phyloP scores from a whole-genome alignment of 257 asterid species.

The Primulina eburnea region DNA sequence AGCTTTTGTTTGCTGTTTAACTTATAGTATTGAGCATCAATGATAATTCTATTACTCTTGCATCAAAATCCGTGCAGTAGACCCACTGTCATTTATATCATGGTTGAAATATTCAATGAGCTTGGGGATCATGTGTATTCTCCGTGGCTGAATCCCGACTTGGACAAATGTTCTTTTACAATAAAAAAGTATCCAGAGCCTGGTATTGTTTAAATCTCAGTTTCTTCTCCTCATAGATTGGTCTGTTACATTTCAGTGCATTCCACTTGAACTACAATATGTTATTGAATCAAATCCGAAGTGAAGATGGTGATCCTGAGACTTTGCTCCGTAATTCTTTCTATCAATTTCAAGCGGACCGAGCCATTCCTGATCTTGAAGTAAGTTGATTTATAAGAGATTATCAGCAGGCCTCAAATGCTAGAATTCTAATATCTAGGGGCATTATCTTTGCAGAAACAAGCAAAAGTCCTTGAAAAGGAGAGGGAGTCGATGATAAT shows the following conservation, averaged over 20 bases:
- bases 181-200: neutral
- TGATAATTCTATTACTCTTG: slow-evolving; percentile 4
- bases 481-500: slow-evolving; percentile 84
- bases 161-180: slow-evolving; percentile 5
- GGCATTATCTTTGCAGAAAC: slow-evolving; percentile 55
- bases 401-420: slow-evolving; percentile 11
- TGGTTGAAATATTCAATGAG: slow-evolving; percentile 17
- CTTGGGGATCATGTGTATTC: neutral
- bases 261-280: slow-evolving; percentile 94
- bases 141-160: slow-evolving; percentile 1
- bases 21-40: neutral
- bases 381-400: slow-evolving; percentile 37
- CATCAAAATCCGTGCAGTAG: slow-evolving; percentile 16
- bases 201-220: slow-evolving; percentile 11
- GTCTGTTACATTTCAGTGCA: slow-evolving; percentile 59
- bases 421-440: slow-evolving; percentile 18
- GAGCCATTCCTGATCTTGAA: slow-evolving; percentile 91
- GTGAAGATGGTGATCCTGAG: slow-evolving; percentile 95
- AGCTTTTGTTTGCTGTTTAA: slow-evolving; percentile 6
- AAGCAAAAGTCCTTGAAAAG: slow-evolving; percentile 64
- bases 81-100: slow-evolving; percentile 15
- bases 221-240: slow-evolving; percentile 14
- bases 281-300: slow-evolving; percentile 93
- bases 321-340: slow-evolving; percentile 90
- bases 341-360: slow-evolving; percentile 94